Base-by-base conservation (phyloP, 2,329 filamentous ascomycete genomes). In the Cordyceps cateniannulata region DNA sequence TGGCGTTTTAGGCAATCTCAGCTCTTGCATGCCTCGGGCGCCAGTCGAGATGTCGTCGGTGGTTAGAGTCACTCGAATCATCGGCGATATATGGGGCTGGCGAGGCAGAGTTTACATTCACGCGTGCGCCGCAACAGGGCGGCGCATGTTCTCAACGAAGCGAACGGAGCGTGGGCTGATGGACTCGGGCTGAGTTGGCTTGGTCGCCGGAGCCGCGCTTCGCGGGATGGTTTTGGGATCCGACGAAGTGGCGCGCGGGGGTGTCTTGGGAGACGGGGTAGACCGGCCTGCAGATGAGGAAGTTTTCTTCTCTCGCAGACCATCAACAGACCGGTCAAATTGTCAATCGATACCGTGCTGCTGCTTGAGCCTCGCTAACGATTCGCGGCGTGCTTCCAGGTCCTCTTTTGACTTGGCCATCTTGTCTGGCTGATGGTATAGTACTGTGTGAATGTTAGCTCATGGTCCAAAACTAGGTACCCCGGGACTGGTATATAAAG, bases 261-360 rank as follows among this genome's bases (percentile, higher is more conserved):
- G 69, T 71, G 78, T 75, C 73, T 71, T 71, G 63, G 73, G 72
- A 74, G 57, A 60, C 57, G 49, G 44, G 42, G 75, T 77, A 78
- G 81, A 86, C 83, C 83, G 83, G 83, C 81, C 83, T 81, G 81
- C 81, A 81, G 81, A 82, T 76, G 72, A 74, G 70, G 76, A 74
- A 68, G 68, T 65, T 67, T 71, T 72, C 70, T 79, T 72, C 69
- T 73, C 72, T 67, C 69, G 72, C 73, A 73, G 74, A 72, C 70
- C 75, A 71, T 82, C 83, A 74, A 76, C 80, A 84, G 84, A 79
- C 85, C 85, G 85, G 85, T 88, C 85, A 82, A 81, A 84, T 85
- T 85, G 85, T 93, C 91, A 99, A 87, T 97, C 93, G 84, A 98
- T 97, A 75, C 93, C 93, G 78, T 99, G 92, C 78, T 98, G 91